Evolutionary conservation across 805 yeast genomes (phyloP).

Genomic region (Starmerella cellae): DNA sequence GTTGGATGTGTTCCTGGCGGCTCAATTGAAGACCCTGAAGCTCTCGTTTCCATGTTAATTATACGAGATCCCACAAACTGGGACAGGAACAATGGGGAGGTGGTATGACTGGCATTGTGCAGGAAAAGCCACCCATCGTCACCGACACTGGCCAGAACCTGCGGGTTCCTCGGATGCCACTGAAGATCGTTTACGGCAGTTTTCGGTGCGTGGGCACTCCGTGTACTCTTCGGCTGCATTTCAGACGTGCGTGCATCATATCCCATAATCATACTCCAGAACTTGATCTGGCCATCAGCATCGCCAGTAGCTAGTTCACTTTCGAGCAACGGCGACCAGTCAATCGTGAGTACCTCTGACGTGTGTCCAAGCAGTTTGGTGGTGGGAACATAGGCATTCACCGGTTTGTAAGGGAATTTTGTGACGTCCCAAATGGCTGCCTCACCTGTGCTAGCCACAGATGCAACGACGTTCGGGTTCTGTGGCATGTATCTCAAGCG

Average conservation of each 20-base stretch:
- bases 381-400: slow-evolving; percentile 35
- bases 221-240: slow-evolving; percentile 17
- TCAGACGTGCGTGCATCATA: slow-evolving; percentile 20
- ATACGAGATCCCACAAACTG: background rate
- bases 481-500: slow-evolving; percentile 66
- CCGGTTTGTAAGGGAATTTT: slow-evolving; percentile 48
- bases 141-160: slow-evolving; percentile 51
- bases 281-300: slow-evolving; percentile 46
- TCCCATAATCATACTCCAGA: slow-evolving; percentile 53
- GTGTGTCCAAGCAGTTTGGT: slow-evolving; percentile 34
- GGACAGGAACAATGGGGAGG: background rate
- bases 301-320: slow-evolving; percentile 51
- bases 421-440: slow-evolving; percentile 68
- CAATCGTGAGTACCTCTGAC: slow-evolving; percentile 44
- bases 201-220: slow-evolving; percentile 25
- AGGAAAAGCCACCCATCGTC: slow-evolving; percentile 34
- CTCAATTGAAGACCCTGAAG: too few relatives aligned
- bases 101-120: slow-evolving; percentile 1
- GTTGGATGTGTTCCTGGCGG: too few relatives aligned
- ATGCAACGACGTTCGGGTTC: slow-evolving; percentile 70
- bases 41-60: too few relatives aligned
- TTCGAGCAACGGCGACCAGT: slow-evolving; percentile 57
- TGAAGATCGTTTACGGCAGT: slow-evolving; percentile 57
- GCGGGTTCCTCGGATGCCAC: slow-evolving; percentile 53
- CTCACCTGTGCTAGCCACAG: slow-evolving; percentile 53